These are phyloP conservation scores for Nannizzia gypsea DNA, from an alignment of 2,329 filamentous ascomycete species.

Conservation along the genomic window DNA sequence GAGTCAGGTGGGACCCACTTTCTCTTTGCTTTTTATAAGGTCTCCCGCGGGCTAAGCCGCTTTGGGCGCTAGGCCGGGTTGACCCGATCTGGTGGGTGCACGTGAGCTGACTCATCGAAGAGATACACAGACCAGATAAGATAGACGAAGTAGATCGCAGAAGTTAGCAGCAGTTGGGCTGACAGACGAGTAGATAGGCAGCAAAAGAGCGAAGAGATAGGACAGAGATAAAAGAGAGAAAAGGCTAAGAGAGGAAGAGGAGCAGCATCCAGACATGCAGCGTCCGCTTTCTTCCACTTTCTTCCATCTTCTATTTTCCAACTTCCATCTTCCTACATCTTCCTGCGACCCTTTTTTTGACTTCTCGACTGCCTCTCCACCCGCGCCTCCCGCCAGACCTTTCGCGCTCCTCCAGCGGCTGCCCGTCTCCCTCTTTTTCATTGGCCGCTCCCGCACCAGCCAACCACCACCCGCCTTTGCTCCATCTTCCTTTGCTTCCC, in stretches of 20 bases:
- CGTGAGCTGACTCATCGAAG: neutral
- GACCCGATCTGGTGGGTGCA: neutral
- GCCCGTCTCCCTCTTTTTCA: neutral
- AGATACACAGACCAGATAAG: neutral
- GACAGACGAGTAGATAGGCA: neutral
- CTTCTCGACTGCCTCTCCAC: neutral
- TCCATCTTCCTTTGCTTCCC: neutral
- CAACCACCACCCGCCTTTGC: neutral
- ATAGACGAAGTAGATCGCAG: no score
- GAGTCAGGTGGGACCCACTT: neutral
- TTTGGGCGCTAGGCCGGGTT: neutral
- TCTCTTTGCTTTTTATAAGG: neutral
- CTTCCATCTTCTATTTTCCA: neutral
- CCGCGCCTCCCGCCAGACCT: neutral
- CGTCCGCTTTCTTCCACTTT: neutral
- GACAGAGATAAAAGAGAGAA: neutral
- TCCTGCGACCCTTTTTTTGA: neutral
- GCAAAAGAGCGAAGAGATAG: neutral
- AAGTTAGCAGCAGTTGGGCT: no score
- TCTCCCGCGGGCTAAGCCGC: neutral
- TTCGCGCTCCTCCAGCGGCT: neutral
- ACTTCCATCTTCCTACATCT: neutral
- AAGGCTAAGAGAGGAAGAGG: neutral
- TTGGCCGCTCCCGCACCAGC: neutral
- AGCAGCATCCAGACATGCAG: neutral